Percentiles rank a stretch among this genome's conserved stretches.
Evolutionary conservation across 1,139 yeast genomes (phyloP).

Genomic region (Saccharomyces hybrid): DNA sequence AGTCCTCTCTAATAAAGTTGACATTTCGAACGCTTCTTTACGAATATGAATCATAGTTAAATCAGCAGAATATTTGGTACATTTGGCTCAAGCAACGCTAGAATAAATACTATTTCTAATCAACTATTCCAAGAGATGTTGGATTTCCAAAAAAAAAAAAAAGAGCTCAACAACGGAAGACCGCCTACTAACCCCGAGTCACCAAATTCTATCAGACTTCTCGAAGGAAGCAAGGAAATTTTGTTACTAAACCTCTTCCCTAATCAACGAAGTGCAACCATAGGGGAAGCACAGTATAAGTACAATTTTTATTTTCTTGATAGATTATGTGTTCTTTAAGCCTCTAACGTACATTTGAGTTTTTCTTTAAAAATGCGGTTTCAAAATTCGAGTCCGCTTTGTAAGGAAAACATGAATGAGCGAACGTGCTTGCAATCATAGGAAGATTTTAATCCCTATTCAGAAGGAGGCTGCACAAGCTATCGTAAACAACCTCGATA

Average conservation of each 20-base stretch:
- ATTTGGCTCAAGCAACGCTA: not conserved
- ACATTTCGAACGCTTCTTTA: not conserved
- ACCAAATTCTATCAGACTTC: not conserved
- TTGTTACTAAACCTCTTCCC: not conserved
- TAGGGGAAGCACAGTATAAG: not conserved
- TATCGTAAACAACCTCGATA: not conserved
- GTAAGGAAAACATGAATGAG: not conserved
- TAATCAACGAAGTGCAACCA: not conserved
- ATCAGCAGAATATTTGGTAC: not conserved
- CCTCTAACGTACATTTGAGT: not conserved
- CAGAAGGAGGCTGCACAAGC: not conserved
- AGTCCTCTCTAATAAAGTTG: not conserved
- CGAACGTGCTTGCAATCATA: not conserved
- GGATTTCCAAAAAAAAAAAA: not conserved
- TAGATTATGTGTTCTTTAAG: not conserved
- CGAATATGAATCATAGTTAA: not conserved
- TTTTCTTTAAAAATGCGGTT: not conserved
- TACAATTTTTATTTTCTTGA: not conserved
- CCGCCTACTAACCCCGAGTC: conserved; percentile 1
- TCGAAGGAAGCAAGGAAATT: not conserved
- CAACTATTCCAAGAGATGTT: conserved; percentile 1
- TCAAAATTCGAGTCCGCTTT: not conserved
- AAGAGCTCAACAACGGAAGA: conserved; percentile 1
- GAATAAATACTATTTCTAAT: not conserved
- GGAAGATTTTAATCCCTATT: not conserved